phyloP scores from a whole-genome alignment of 371 early-diverging fungal species.

The Mucor irregularis region DNA sequence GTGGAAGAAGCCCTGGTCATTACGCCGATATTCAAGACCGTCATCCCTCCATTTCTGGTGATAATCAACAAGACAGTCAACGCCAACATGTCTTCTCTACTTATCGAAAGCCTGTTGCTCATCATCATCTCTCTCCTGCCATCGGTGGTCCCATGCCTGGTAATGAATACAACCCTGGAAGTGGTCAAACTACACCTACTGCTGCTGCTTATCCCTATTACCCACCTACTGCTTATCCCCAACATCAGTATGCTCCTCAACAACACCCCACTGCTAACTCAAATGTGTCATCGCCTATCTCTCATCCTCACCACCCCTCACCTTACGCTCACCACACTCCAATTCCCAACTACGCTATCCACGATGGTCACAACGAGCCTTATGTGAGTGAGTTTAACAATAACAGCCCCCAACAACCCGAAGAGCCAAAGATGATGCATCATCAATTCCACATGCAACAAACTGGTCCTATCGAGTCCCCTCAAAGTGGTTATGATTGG shows the following conservation, averaged over 20 bases:
- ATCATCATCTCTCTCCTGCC: neutral
- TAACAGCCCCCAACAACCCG: neutral
- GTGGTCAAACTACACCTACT: neutral
- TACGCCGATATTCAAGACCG: slow-evolving; percentile 54
- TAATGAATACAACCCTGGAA: neutral
- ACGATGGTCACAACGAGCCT: slow-evolving; percentile 8
- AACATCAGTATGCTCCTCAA: neutral
- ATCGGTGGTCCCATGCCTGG: no score
- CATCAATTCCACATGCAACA: slow-evolving; percentile 14
- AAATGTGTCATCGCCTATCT: slow-evolving; percentile 11
- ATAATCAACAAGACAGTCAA: neutral
- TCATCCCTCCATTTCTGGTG: neutral
- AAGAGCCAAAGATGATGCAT: slow-evolving; percentile 4
- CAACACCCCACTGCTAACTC: neutral
- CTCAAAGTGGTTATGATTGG: slow-evolving; percentile 21
- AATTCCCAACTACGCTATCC: slow-evolving; percentile 10
- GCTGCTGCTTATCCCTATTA: neutral
- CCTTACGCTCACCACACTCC: slow-evolving; percentile 12
- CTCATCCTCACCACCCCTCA: slow-evolving; percentile 17
- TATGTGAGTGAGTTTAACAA: slow-evolving; percentile 9
- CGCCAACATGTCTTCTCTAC: slow-evolving; percentile 2
- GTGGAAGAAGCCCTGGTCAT: slow-evolving; percentile 87
- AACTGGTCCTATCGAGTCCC: slow-evolving; percentile 15
- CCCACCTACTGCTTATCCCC: neutral
- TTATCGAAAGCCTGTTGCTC: neutral